phyloP scores from a whole-genome alignment of 148 eudicot genomes.

The Chenopodium berlandieri region DNA sequence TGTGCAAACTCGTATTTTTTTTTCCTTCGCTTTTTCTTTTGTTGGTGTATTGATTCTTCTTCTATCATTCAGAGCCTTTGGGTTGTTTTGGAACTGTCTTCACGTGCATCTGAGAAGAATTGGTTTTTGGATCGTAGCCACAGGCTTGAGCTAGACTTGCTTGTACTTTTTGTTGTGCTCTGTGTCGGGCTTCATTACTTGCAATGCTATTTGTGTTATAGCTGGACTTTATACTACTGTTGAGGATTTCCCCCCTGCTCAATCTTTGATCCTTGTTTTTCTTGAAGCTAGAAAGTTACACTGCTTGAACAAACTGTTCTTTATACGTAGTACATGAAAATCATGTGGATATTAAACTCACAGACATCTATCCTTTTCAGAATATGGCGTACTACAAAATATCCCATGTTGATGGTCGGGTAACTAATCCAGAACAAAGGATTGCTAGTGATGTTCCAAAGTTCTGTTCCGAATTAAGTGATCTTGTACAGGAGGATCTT shows the following conservation, averaged over 20 bases:
- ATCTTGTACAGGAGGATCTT: conserved; percentile 96
- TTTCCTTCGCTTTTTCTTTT: background rate
- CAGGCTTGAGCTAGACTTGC: background rate
- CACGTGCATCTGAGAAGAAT: background rate
- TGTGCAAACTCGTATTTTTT: background rate
- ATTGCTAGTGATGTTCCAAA: conserved; percentile 95
- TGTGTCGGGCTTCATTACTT: background rate
- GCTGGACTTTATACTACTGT: background rate
- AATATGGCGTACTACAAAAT: conserved; percentile 95
- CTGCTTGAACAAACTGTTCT: background rate
- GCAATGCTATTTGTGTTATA: background rate
- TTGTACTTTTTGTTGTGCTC: background rate
- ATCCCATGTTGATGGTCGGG: conserved; percentile 92
- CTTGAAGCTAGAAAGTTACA: background rate
- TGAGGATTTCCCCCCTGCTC: background rate
- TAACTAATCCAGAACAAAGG: conserved; percentile 90
- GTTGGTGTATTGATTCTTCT: background rate
- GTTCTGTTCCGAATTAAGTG: conserved; percentile 94
- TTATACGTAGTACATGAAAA: too few relatives aligned
- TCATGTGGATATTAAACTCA: conserved; percentile 12
- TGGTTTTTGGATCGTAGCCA: background rate
- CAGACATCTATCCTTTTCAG: conserved; percentile 31
- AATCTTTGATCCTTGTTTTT: background rate
- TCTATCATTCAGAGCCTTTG: background rate
- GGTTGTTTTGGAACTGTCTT: background rate